Percentiles rank a stretch among this genome's conserved stretches.
These are phyloP conservation scores for Saturnispora diversa DNA, from an alignment of 805 yeast genomes.

Conservation along the genomic window DNA sequence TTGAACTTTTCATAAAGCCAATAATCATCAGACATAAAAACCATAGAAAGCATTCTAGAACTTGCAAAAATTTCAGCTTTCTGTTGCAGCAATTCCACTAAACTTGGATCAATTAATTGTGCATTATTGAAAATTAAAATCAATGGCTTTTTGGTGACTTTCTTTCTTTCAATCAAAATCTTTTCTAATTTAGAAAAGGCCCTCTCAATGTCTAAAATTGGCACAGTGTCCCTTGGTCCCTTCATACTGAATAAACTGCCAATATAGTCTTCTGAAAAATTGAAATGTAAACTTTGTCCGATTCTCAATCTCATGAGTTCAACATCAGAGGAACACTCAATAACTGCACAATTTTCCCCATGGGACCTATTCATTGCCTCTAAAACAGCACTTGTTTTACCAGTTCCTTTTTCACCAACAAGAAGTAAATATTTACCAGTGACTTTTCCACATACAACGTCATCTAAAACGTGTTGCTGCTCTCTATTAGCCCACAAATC, in stretches of 20 bases:
- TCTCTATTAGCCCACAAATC: conserved; percentile 63
- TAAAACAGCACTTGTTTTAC: conserved; percentile 67
- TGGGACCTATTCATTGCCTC: conserved; percentile 59
- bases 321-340: conserved; percentile 82
- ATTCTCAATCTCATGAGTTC: conserved; percentile 70
- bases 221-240: conserved; percentile 82
- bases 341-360: conserved; percentile 56
- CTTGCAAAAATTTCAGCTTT: conserved; percentile 76
- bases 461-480: conserved; percentile 58
- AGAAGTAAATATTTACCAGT: conserved; percentile 63
- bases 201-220: conserved; percentile 71
- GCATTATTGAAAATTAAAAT: conserved; percentile 65
- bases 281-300: conserved; percentile 67
- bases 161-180: conserved; percentile 49
- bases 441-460: conserved; percentile 54
- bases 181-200: conserved; percentile 71
- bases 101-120: conserved; percentile 64
- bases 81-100: conserved; percentile 71
- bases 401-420: conserved; percentile 83
- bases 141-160: conserved; percentile 44
- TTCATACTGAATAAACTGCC: conserved; percentile 73
- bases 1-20: conserved; percentile 79
- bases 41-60: conserved; percentile 54
- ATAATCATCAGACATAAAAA: conserved; percentile 77
- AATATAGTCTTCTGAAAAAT: conserved; percentile 71